Conservation (phyloP, 345 rosid species). For the Hibiscus tridactylites region DNA sequence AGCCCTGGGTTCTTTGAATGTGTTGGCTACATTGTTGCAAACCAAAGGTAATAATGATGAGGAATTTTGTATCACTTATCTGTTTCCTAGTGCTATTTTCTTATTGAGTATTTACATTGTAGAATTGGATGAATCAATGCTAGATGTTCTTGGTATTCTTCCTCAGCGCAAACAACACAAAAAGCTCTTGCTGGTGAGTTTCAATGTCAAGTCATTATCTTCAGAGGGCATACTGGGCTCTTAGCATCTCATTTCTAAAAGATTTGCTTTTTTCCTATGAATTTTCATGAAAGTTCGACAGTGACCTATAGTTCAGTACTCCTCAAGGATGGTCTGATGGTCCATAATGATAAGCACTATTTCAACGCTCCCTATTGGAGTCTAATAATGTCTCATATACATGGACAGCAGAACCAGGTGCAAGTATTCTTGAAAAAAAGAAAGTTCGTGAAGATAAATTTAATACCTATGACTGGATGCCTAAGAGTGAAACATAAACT, state of each 20-base stretch:
- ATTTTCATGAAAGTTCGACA: not conserved
- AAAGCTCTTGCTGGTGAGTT: slow-evolving; percentile 79
- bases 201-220: slow-evolving; percentile 8
- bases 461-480: not conserved
- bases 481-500: not conserved
- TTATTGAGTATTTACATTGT: slow-evolving; percentile 20
- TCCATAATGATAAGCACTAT: not conserved
- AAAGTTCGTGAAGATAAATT: not conserved
- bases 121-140: slow-evolving; percentile 95
- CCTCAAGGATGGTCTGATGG: not conserved
- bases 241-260: not conserved
- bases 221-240: not conserved
- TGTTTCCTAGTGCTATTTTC: slow-evolving; percentile 15
- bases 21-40: slow-evolving; percentile 86
- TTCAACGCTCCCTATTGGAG: not conserved
- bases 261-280: not conserved
- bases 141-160: slow-evolving; percentile 96
- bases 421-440: not conserved
- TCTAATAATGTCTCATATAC: not conserved
- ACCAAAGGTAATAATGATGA: slow-evolving; percentile 69
- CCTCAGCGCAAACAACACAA: slow-evolving; percentile 96
- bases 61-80: slow-evolving; percentile 9
- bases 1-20: slow-evolving; percentile 73
- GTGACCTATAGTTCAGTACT: not conserved
- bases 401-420: not conserved